phyloP scores from a whole-genome alignment of 2,329 filamentous ascomycete species.

The Fusarium pseudoanthophilum region DNA sequence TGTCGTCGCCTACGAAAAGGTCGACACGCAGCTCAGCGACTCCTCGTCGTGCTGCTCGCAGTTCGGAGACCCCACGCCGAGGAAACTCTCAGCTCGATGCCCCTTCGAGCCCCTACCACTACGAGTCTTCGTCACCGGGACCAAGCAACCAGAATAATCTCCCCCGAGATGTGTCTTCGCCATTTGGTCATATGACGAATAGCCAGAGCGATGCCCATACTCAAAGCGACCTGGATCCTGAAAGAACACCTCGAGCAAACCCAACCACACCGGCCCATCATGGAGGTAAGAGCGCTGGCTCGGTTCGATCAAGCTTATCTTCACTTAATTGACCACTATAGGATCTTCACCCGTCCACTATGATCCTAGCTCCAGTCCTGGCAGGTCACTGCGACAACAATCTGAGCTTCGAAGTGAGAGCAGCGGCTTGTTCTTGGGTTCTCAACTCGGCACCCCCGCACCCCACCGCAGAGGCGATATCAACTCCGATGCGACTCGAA shows the following conservation, averaged over 20 bases:
- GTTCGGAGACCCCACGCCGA: constrained; percentile 57
- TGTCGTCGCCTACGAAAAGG: constrained; percentile 60
- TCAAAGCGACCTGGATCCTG: constrained; percentile 63
- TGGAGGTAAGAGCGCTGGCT: constrained; percentile 64
- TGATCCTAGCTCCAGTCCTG: constrained; percentile 87
- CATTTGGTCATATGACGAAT: constrained; percentile 66
- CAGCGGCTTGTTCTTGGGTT: constrained; percentile 85
- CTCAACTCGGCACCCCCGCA: constrained; percentile 65
- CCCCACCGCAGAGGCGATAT: constrained; percentile 80
- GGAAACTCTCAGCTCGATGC: constrained; percentile 59
- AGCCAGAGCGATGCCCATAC: constrained; percentile 64
- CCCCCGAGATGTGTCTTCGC: constrained; percentile 60
- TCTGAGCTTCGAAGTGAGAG: constrained; percentile 83
- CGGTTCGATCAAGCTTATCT: not conserved
- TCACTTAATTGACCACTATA: constrained; percentile 51
- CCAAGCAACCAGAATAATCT: constrained; percentile 43
- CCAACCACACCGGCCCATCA: constrained; percentile 64
- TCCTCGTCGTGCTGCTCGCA: constrained; percentile 56
- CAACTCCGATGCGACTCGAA: constrained; percentile 78
- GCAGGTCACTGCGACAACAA: constrained; percentile 69
- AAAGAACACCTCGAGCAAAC: constrained; percentile 77
- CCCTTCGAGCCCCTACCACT: constrained; percentile 85
- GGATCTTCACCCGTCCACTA: constrained; percentile 95
- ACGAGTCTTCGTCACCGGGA: constrained; percentile 62
- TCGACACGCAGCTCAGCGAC: constrained; percentile 60